Evolutionary conservation across 345 rosid genomes (phyloP).

Genomic region (Gossypium herbaceum): DNA sequence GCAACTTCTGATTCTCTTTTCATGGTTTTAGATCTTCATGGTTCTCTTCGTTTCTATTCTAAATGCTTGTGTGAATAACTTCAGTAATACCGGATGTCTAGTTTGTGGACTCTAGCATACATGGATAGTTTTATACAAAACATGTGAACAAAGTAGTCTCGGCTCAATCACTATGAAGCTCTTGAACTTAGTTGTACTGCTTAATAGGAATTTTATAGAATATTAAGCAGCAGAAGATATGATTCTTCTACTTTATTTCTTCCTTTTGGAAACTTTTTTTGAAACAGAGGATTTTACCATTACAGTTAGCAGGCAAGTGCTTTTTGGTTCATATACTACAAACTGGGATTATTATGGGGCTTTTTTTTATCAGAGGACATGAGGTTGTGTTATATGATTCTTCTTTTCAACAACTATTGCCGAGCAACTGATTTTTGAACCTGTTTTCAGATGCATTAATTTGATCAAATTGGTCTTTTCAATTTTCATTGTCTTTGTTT

Average conservation of each 20-base stretch:
- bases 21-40: slow-evolving; percentile 5
- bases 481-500: not conserved
- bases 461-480: not conserved
- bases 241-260: not conserved
- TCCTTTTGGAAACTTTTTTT: not conserved
- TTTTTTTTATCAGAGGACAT: not conserved
- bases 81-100: not conserved
- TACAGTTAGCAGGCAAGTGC: not conserved
- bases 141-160: not conserved
- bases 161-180: not conserved
- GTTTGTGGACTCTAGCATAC: not conserved
- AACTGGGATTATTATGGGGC: not conserved
- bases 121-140: not conserved
- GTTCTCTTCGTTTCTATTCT: not conserved
- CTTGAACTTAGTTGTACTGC: not conserved
- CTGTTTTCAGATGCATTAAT: not conserved
- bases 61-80: not conserved
- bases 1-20: not conserved
- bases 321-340: not conserved
- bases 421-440: not conserved
- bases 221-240: not conserved
- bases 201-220: not conserved
- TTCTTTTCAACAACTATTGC: not conserved
- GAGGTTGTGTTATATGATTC: not conserved
- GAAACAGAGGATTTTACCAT: not conserved